A percentile compares a stretch with the other conserved stretches of the same genome.
phyloP scores from a whole-genome alignment of 139 green algal species.

The Chlorella sp. region DNA sequence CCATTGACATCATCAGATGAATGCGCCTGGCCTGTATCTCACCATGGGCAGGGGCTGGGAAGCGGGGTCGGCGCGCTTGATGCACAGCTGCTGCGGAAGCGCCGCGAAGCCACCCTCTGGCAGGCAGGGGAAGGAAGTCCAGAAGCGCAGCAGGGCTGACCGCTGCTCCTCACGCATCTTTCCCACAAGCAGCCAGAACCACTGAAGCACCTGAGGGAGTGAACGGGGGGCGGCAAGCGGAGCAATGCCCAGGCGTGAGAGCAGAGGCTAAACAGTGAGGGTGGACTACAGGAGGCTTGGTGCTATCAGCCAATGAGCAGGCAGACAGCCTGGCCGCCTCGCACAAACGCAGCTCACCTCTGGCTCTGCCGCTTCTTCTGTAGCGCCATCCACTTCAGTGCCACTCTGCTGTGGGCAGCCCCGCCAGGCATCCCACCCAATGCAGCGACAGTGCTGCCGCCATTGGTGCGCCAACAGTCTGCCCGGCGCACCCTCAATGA shows the following conservation, averaged over 20 bases:
- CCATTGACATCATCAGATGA: too few species aligned
- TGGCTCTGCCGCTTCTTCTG: neutral
- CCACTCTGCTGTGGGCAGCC: neutral
- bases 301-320: neutral
- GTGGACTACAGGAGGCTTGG: neutral
- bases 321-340: neutral
- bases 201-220: neutral
- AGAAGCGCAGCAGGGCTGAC: conserved; percentile 2
- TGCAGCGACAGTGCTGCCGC: neutral
- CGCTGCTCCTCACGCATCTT: neutral
- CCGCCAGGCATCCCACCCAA: neutral
- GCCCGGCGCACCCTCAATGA: neutral
- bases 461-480: neutral
- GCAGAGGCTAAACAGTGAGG: neutral
- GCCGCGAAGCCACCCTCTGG: neutral
- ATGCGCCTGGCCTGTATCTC: too few species aligned
- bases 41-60: neutral
- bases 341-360: neutral
- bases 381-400: neutral
- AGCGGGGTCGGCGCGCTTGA: neutral
- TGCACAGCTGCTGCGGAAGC: neutral
- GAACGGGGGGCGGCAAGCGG: too few species aligned
- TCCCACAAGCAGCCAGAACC: conserved; percentile 11
- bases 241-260: neutral
- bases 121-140: conserved; percentile 4